Percentiles rank a stretch among this genome's conserved stretches.
Evolutionary conservation across 179 eudicot genomes (phyloP).

Genomic region (Actinidia chinensis): DNA sequence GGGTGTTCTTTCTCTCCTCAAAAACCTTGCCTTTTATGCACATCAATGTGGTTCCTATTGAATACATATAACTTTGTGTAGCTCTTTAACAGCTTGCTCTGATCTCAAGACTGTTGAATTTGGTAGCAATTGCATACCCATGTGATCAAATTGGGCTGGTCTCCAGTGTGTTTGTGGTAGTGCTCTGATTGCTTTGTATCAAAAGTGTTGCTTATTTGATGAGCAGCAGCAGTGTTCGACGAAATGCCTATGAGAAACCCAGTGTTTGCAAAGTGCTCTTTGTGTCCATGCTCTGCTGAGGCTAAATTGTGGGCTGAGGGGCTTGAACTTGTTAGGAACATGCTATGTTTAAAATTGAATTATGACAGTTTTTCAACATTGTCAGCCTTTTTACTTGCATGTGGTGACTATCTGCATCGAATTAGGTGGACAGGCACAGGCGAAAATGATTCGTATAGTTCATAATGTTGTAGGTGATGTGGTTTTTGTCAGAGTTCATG

Average conservation of each 20-base stretch:
- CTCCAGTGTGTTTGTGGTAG: slow-evolving; percentile 72
- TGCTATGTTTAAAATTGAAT: slow-evolving; percentile 43
- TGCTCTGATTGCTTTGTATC: slow-evolving; percentile 62
- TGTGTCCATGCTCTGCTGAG: slow-evolving; percentile 37
- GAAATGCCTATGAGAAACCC: slow-evolving; percentile 61
- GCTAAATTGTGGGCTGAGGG: slow-evolving; percentile 59
- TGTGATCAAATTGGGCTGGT: slow-evolving; percentile 57
- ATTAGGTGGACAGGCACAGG: slow-evolving; percentile 62
- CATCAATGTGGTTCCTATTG: slow-evolving; percentile 36
- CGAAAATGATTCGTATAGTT: slow-evolving; percentile 37
- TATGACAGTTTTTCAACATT: slow-evolving; percentile 54
- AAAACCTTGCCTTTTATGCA: slow-evolving; percentile 58
- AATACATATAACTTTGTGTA: slow-evolving; percentile 60
- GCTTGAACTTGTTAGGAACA: slow-evolving; percentile 41
- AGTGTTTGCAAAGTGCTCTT: slow-evolving; percentile 65
- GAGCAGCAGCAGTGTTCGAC: slow-evolving; percentile 54
- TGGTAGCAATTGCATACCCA: slow-evolving; percentile 50
- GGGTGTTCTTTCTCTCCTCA: slow-evolving; percentile 42
- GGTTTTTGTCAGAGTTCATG: slow-evolving; percentile 61
- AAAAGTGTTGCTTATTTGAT: slow-evolving; percentile 36
- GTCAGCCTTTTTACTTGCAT: slow-evolving; percentile 46
- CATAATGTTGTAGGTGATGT: slow-evolving; percentile 42
- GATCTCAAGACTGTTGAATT: slow-evolving; percentile 29
- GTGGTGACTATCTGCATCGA: slow-evolving; percentile 50
- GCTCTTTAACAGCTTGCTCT: slow-evolving; percentile 50